phyloP scores from a whole-genome alignment of 306 rosid genomes.

The Medicago lupulina region DNA sequence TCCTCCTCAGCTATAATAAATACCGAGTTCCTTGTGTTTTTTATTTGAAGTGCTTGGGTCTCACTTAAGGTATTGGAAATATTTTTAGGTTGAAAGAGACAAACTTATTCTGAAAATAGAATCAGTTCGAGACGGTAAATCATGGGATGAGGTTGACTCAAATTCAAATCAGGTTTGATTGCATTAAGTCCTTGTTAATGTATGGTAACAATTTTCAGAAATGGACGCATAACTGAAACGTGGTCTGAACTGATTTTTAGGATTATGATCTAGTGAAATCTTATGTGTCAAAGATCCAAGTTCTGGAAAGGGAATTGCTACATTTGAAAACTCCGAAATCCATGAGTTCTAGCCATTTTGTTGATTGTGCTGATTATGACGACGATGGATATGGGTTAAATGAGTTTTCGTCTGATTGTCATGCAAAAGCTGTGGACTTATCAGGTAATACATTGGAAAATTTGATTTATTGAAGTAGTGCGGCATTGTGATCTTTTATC shows the following conservation, averaged over 20 bases:
- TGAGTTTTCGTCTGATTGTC: constrained; percentile 65
- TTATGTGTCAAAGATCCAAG: constrained; percentile 83
- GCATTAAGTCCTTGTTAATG: constrained; percentile 22
- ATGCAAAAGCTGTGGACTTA: constrained; percentile 59
- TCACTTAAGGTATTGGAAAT: constrained; percentile 22
- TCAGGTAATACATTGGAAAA: constrained; percentile 56
- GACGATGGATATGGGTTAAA: constrained; percentile 59
- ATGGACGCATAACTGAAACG: constrained; percentile 26
- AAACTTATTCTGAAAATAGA: constrained; percentile 74
- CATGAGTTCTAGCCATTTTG: constrained; percentile 50
- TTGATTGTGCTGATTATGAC: constrained; percentile 66
- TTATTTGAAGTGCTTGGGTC: constrained; percentile 26
- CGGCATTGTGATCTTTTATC: constrained; percentile 13
- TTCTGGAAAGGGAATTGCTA: constrained; percentile 75
- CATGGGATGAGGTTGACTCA: constrained; percentile 89
- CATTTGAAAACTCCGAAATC: constrained; percentile 53
- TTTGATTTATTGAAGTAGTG: not conserved
- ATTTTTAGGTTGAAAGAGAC: constrained; percentile 85
- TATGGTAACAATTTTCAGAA: constrained; percentile 21
- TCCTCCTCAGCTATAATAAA: constrained; percentile 27
- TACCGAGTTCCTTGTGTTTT: constrained; percentile 43
- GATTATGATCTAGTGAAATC: constrained; percentile 71
- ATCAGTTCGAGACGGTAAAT: constrained; percentile 75
- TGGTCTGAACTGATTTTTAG: constrained; percentile 51
- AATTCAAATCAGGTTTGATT: constrained; percentile 67